phyloP scores from a whole-genome alignment of 495 filamentous ascomycete species.

The Penicillium tannophilum region DNA sequence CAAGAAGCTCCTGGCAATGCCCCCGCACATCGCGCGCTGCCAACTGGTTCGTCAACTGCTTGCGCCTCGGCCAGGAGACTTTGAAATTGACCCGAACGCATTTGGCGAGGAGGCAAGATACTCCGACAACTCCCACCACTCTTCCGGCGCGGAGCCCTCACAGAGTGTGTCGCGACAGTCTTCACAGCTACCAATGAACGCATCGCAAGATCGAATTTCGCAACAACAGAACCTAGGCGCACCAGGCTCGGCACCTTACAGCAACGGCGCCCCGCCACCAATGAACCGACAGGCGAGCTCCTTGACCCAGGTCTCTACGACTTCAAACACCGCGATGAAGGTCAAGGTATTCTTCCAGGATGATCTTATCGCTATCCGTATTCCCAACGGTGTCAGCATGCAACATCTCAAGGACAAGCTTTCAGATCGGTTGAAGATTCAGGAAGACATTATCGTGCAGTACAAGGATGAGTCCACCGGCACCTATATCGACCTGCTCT shows the following conservation, averaged over 20 bases:
- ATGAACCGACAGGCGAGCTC: constrained; percentile 75
- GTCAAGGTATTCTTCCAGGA: constrained; percentile 93
- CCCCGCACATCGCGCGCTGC: constrained; percentile 79
- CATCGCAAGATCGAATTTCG: constrained; percentile 58
- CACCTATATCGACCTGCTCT: constrained; percentile 69
- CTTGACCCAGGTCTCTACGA: constrained; percentile 67
- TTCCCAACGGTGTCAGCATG: constrained; percentile 78
- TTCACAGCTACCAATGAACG: constrained; percentile 69
- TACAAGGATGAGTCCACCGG: constrained; percentile 87
- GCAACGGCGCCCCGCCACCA: constrained; percentile 49
- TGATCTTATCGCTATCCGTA: constrained; percentile 86
- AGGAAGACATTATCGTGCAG: constrained; percentile 70
- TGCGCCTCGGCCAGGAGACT: constrained; percentile 84
- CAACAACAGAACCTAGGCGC: constrained; percentile 53
- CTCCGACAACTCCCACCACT: constrained; percentile 71
- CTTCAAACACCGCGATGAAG: constrained; percentile 65
- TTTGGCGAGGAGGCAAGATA: constrained; percentile 69
- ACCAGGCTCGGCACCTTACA: constrained; percentile 44
- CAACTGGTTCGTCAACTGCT: constrained; percentile 87
- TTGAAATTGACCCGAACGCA: constrained; percentile 77
- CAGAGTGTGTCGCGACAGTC: constrained; percentile 71
- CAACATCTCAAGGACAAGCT: constrained; percentile 80
- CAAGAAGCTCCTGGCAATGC: constrained; percentile 82
- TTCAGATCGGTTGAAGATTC: constrained; percentile 72
- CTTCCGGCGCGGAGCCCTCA: constrained; percentile 56